phyloP scores from a whole-genome alignment of 208 protist species.

The Acanthamoeba lenticulata region DNA sequence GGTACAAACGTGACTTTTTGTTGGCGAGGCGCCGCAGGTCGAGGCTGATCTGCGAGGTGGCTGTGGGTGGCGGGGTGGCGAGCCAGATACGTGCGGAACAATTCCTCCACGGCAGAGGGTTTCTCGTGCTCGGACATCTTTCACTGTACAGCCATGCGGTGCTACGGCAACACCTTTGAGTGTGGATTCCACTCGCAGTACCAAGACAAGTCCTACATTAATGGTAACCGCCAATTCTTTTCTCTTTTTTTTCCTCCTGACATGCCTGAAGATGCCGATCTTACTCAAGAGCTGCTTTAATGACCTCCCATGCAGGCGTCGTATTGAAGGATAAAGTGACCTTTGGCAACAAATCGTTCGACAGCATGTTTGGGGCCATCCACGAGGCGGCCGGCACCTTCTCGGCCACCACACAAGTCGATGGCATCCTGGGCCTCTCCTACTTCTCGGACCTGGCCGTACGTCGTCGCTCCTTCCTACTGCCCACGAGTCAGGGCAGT shows the following conservation, averaged over 20 bases:
- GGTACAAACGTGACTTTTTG: not conserved
- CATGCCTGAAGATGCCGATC: not conserved
- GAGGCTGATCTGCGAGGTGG: too few species aligned
- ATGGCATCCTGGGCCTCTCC: slow-evolving; percentile 59
- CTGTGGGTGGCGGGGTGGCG: not conserved
- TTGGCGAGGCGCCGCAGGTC: not conserved
- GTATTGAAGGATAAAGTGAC: slow-evolving; percentile 12
- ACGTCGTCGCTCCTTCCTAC: not conserved
- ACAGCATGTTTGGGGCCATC: slow-evolving; percentile 40
- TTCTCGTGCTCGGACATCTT: slow-evolving; percentile 6
- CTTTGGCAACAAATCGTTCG: not conserved
- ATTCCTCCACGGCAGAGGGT: not conserved
- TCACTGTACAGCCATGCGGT: slow-evolving; percentile 14
- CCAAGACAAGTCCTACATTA: slow-evolving; percentile 54
- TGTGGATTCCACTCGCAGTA: slow-evolving; percentile 47
- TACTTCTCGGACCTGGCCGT: slow-evolving; percentile 16
- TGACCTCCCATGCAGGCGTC: not conserved
- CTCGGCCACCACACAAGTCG: not conserved
- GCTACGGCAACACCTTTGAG: not conserved
- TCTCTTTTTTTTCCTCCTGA: not conserved
- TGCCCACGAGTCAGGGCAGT: not conserved
- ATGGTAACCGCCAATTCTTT: not conserved
- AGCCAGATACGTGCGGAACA: not conserved
- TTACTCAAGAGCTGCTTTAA: too few species aligned
- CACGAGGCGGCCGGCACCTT: slow-evolving; percentile 43